A percentile compares a stretch with the other conserved stretches of the same genome.
These are phyloP conservation scores for Lactifluus subvellereus DNA, from an alignment of 768 basidiomycete species.

Conservation along the genomic window DNA sequence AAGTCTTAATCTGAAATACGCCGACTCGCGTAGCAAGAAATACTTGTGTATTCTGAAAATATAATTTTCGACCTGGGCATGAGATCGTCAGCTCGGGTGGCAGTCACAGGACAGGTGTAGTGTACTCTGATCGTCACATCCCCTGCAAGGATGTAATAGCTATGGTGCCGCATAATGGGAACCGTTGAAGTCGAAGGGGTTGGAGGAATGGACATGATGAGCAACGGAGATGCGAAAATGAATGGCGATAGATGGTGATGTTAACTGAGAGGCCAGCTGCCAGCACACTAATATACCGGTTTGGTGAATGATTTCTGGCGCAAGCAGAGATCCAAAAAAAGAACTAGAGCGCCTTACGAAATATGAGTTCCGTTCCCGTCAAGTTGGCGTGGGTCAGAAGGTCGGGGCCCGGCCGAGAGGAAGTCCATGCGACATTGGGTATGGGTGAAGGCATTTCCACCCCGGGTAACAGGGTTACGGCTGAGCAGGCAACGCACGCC, in stretches of 20 bases:
- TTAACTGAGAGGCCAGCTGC: not conserved
- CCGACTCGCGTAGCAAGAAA: constrained; percentile 15
- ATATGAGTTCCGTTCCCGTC: not conserved
- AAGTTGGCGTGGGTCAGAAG: not conserved
- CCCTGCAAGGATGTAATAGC: constrained; percentile 11
- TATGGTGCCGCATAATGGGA: not conserved
- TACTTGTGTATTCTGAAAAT: constrained; percentile 14
- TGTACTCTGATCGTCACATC: constrained; percentile 10
- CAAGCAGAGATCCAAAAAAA: not conserved
- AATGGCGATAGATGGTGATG: not conserved
- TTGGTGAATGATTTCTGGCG: not conserved
- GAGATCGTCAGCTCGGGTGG: not conserved
- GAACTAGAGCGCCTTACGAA: not conserved
- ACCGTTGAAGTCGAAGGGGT: not conserved
- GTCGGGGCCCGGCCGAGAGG: not conserved
- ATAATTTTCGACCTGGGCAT: constrained; percentile 26
- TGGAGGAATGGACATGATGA: not conserved
- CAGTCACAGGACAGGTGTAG: not conserved
- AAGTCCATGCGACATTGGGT: constrained; percentile 6
- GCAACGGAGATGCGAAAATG: not conserved
- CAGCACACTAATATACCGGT: constrained; percentile 8
- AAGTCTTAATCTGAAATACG: constrained; percentile 1
- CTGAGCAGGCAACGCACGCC: not conserved
- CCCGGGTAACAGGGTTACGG: constrained; percentile 10
- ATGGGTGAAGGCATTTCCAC: constrained; percentile 7